Percentiles rank a stretch among this genome's conserved stretches.
phyloP scores from a whole-genome alignment of 2,329 filamentous ascomycete genomes.

The Pleurostoma richardsiae region DNA sequence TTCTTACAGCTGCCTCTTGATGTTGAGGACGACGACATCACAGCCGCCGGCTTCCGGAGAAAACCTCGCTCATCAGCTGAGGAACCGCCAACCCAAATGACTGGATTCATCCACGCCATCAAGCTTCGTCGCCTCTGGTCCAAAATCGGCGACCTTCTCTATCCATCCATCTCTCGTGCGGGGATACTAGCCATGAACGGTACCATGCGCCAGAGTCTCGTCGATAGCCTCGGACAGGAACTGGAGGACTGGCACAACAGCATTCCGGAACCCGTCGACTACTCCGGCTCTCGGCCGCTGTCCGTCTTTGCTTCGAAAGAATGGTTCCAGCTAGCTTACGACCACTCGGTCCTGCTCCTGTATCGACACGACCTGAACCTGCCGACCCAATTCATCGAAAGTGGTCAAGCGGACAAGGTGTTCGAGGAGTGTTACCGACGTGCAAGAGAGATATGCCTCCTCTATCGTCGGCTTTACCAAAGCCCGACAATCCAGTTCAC shows the following conservation, averaged over 20 bases:
- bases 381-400: not conserved
- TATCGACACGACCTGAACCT: slow-evolving; percentile 19
- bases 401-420: slow-evolving; percentile 1
- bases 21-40: slow-evolving; percentile 21
- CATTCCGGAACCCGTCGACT: slow-evolving; percentile 10
- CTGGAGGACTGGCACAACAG: slow-evolving; percentile 18
- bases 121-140: slow-evolving; percentile 22
- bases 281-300: slow-evolving; percentile 6
- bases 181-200: not conserved
- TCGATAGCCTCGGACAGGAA: slow-evolving; percentile 15
- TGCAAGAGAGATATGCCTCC: slow-evolving; percentile 23
- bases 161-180: slow-evolving; percentile 5
- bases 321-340: slow-evolving; percentile 31
- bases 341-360: slow-evolving; percentile 30
- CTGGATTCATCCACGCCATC: slow-evolving; percentile 21
- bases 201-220: slow-evolving; percentile 2
- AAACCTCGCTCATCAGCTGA: slow-evolving; percentile 9
- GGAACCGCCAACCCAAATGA: slow-evolving; percentile 18
- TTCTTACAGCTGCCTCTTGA: slow-evolving; percentile 18
- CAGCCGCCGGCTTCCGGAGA: slow-evolving; percentile 11
- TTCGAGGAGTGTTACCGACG: slow-evolving; percentile 10
- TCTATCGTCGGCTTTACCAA: slow-evolving; percentile 27
- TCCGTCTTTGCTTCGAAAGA: slow-evolving; percentile 27
- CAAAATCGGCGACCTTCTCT: slow-evolving; percentile 18
- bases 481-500: slow-evolving; percentile 21